Evolutionary conservation across 2,329 filamentous ascomycete species (phyloP).

Genomic region (Penicillium sclerotigenum): DNA sequence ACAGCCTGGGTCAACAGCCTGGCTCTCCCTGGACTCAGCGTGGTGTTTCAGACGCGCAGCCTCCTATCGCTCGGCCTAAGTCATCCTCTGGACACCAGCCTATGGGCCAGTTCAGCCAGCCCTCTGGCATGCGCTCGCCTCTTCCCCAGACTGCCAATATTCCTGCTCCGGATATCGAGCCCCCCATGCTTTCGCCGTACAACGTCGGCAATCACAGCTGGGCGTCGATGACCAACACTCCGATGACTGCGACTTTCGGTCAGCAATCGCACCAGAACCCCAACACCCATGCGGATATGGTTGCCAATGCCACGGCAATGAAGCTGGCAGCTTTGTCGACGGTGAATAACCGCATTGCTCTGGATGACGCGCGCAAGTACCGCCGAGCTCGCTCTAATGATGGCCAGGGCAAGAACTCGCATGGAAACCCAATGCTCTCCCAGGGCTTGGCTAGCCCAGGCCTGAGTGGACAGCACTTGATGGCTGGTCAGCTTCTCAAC

Average conservation of each 20-base stretch:
- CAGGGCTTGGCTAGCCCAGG: constrained; percentile 62
- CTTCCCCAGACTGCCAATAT: constrained; percentile 81
- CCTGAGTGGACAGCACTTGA: constrained; percentile 70
- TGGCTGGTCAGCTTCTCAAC: constrained; percentile 82
- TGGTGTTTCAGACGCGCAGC: constrained; percentile 48
- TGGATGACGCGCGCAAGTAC: constrained; percentile 96
- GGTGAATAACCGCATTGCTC: constrained; percentile 94
- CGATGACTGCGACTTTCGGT: constrained; percentile 85
- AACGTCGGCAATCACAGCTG: constrained; percentile 81
- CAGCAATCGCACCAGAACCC: constrained; percentile 41
- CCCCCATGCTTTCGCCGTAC: constrained; percentile 80
- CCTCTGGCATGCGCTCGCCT: constrained; percentile 75
- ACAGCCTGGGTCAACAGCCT: constrained; percentile 62
- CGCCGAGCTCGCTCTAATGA: constrained; percentile 88
- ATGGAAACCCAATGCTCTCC: constrained; percentile 59
- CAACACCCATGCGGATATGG: constrained; percentile 85
- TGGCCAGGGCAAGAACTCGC: constrained; percentile 50
- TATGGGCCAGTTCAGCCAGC: constrained; percentile 95
- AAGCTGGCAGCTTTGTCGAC: constrained; percentile 95
- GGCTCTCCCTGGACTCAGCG: constrained; percentile 74
- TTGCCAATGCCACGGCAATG: constrained; percentile 98
- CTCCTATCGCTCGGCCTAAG: constrained; percentile 65
- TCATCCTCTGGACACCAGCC: constrained; percentile 69
- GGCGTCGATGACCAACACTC: constrained; percentile 98
- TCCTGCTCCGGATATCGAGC: constrained; percentile 68